phyloP scores from a whole-genome alignment of 768 basidiomycete species.

The Podaxis sp. region DNA sequence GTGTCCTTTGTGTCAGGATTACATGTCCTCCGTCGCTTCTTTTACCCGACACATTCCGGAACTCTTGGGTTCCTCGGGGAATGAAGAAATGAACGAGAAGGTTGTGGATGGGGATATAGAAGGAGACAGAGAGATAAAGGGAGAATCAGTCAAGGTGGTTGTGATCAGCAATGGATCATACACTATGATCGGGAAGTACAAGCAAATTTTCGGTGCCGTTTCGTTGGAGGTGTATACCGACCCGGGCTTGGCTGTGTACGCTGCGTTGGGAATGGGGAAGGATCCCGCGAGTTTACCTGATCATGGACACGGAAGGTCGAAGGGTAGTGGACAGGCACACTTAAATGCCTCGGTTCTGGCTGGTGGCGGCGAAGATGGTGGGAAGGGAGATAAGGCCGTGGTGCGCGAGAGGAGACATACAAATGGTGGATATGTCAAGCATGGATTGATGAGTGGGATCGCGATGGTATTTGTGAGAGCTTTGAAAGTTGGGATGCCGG shows the following conservation, averaged over 20 bases:
- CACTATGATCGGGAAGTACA: slow-evolving; percentile 73
- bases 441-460: slow-evolving; percentile 61
- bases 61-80: not conserved
- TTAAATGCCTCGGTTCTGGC: slow-evolving; percentile 2
- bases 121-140: slow-evolving; percentile 3
- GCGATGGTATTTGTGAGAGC: slow-evolving; percentile 72
- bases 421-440: slow-evolving; percentile 54
- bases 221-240: slow-evolving; percentile 80
- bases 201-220: slow-evolving; percentile 54
- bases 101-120: slow-evolving; percentile 3
- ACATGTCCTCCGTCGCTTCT: slow-evolving; percentile 63
- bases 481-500: slow-evolving; percentile 70
- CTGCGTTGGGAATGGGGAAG: slow-evolving; percentile 56
- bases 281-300: slow-evolving; percentile 1
- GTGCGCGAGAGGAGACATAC: slow-evolving; percentile 3
- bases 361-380: not conserved
- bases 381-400: not conserved
- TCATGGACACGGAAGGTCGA: slow-evolving; percentile 2
- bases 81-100: slow-evolving; percentile 17
- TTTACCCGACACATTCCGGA: slow-evolving; percentile 29
- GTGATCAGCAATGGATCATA: slow-evolving; percentile 78
- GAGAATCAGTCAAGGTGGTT: slow-evolving; percentile 49
- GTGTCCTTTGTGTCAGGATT: slow-evolving; percentile 87
- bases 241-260: slow-evolving; percentile 64
- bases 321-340: slow-evolving; percentile 8